A percentile compares a stretch with the other conserved stretches of the same genome.
These are phyloP conservation scores for Prunus kanzakura DNA, from an alignment of 306 rosid genomes.

Conservation along the genomic window DNA sequence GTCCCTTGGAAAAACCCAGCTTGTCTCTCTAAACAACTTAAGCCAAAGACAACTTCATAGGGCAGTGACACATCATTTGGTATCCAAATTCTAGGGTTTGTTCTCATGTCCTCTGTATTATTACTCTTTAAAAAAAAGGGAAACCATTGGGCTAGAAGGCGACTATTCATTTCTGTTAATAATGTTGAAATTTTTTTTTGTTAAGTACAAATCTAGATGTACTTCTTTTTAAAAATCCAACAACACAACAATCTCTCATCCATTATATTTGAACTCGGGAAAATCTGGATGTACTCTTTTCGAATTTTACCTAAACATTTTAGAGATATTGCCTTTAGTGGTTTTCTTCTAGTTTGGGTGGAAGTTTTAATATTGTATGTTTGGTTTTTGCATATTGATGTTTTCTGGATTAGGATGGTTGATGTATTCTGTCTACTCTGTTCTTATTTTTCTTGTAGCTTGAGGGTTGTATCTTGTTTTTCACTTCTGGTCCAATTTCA, in stretches of 20 bases:
- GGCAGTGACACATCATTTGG: not conserved
- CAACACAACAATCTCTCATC: not conserved
- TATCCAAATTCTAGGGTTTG: not conserved
- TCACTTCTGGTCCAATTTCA: not conserved
- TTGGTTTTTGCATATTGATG: not conserved
- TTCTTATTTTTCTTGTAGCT: not conserved
- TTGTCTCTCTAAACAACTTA: too few species aligned
- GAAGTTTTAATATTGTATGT: not conserved
- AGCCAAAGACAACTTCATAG: too few species aligned
- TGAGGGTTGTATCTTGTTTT: too few species aligned
- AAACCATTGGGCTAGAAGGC: not conserved
- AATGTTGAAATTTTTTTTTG: too few species aligned
- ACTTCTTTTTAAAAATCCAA: too few species aligned
- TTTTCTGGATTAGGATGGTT: not conserved
- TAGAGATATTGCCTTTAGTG: not conserved
- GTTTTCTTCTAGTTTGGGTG: not conserved
- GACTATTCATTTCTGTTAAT: too few species aligned
- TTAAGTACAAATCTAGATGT: not conserved
- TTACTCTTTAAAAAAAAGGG: not conserved
- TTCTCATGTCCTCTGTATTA: not conserved
- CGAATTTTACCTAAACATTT: not conserved
- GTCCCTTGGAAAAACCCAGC: not conserved
- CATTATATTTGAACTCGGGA: not conserved
- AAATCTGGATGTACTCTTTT: too few species aligned
- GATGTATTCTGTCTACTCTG: not conserved